A percentile compares a stretch with the other conserved stretches of the same genome.
These are phyloP conservation scores for Cymbopogon flexuosus DNA, from an alignment of 202 grass and related monocot genomes.

Conservation along the genomic window DNA sequence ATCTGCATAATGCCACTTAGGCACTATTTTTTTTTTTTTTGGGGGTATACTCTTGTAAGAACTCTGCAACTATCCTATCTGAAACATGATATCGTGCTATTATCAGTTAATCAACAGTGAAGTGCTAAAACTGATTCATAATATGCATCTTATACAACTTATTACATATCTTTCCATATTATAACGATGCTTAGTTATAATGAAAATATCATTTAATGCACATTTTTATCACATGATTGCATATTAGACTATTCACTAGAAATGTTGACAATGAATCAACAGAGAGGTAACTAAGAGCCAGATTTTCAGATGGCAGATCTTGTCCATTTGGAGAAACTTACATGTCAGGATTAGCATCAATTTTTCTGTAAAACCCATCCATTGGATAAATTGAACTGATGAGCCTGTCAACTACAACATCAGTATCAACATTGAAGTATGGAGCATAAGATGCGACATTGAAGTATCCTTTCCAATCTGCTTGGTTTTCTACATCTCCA, in stretches of 20 bases:
- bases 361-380: constrained; percentile 83
- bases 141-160: constrained; percentile 13
- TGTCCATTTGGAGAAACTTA: constrained; percentile 35
- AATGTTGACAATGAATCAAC: not conserved
- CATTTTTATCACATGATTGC: not conserved
- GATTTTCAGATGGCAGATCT: not conserved
- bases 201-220: not conserved
- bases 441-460: constrained; percentile 81
- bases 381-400: constrained; percentile 74
- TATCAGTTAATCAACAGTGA: constrained; percentile 10
- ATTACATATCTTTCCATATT: not conserved
- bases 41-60: not conserved
- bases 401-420: constrained; percentile 81
- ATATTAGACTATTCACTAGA: constrained; percentile 6
- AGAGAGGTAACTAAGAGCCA: not conserved
- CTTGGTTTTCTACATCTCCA: constrained; percentile 61
- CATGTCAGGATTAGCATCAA: constrained; percentile 94
- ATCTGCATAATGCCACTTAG: not conserved
- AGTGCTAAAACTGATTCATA: constrained; percentile 12
- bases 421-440: constrained; percentile 93
- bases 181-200: not conserved
- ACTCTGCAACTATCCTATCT: not conserved
- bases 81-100: constrained; percentile 4
- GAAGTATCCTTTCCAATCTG: constrained; percentile 87
- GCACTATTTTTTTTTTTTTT: not conserved